Percentiles rank a stretch among this genome's conserved stretches.
Conservation (phyloP, 371 early-diverging fungal genomes). For the Syncephalastrum monosporum region DNA sequence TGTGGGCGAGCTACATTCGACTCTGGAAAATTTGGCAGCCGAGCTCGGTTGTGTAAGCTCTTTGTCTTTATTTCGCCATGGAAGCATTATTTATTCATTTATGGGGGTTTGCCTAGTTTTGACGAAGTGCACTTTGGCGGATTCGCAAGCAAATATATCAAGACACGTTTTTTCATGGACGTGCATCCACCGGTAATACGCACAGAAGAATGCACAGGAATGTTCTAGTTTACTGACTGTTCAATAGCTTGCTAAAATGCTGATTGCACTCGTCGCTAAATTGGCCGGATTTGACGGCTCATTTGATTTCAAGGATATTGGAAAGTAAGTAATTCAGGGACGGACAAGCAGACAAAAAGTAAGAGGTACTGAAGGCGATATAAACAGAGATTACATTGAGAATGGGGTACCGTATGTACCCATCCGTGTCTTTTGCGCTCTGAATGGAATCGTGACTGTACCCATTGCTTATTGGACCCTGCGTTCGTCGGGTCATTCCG, state of each 20-base stretch:
- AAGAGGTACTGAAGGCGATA: background rate
- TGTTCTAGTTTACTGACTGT: background rate
- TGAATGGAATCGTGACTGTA: slow-evolving; percentile 42
- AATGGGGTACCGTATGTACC: slow-evolving; percentile 44
- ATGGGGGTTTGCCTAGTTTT: slow-evolving; percentile 7
- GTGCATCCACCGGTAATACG: slow-evolving; percentile 62
- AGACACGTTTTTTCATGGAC: slow-evolving; percentile 97
- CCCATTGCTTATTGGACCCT: slow-evolving; percentile 48
- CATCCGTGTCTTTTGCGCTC: slow-evolving; percentile 40
- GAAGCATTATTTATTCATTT: background rate
- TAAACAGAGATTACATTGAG: slow-evolving; percentile 38
- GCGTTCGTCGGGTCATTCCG: slow-evolving; percentile 43
- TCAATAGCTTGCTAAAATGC: slow-evolving; percentile 84
- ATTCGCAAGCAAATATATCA: slow-evolving; percentile 94
- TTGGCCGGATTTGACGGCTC: slow-evolving; percentile 84
- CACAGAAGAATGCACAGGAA: background rate
- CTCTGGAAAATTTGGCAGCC: slow-evolving; percentile 46
- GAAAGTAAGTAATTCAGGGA: slow-evolving; percentile 53
- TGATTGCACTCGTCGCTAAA: slow-evolving; percentile 84
- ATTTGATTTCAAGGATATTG: slow-evolving; percentile 91
- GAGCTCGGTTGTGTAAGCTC: slow-evolving; percentile 46
- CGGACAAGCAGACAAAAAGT: background rate
- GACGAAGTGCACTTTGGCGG: slow-evolving; percentile 97
- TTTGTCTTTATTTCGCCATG: no score
- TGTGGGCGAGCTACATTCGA: slow-evolving; percentile 44